phyloP scores from a whole-genome alignment of 176 grass and related monocot genomes.

The Oryza nivara region DNA sequence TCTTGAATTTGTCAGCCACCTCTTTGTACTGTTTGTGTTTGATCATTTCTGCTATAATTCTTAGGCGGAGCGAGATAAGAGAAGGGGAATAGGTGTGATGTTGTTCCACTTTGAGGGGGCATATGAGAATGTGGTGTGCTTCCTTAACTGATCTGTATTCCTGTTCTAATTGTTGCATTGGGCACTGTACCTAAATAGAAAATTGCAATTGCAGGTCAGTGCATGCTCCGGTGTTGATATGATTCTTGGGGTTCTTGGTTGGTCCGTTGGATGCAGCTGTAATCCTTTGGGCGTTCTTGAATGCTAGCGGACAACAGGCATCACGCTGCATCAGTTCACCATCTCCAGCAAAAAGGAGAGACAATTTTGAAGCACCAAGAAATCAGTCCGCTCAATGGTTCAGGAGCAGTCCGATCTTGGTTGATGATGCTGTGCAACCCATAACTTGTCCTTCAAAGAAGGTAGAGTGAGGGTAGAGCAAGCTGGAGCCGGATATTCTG shows the following conservation, averaged over 20 bases:
- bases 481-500: constrained; percentile 28
- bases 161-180: constrained; percentile 8
- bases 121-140: constrained; percentile 74
- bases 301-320: constrained; percentile 44
- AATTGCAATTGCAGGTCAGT: constrained; percentile 55
- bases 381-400: constrained; percentile 6
- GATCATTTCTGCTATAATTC: constrained; percentile 33
- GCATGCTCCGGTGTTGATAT: constrained; percentile 67
- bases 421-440: constrained; percentile 18
- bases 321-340: constrained; percentile 1
- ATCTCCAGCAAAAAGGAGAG: constrained; percentile 30
- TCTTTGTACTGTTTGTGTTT: constrained; percentile 18
- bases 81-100: constrained; percentile 73
- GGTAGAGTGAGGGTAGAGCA: constrained; percentile 26
- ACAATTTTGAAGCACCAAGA: constrained; percentile 32
- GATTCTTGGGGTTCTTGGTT: constrained; percentile 75
- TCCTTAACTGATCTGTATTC: constrained; percentile 11
- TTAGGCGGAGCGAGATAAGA: constrained; percentile 82
- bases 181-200: constrained; percentile 37
- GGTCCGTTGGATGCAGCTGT: constrained; percentile 92
- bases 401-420: constrained; percentile 12
- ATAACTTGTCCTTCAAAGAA: constrained; percentile 33
- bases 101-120: constrained; percentile 86
- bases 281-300: constrained; percentile 56
- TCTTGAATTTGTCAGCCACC: background rate